Conservation (phyloP, 805 yeast species). For the Cyberlindnera euphorbiiphila region DNA sequence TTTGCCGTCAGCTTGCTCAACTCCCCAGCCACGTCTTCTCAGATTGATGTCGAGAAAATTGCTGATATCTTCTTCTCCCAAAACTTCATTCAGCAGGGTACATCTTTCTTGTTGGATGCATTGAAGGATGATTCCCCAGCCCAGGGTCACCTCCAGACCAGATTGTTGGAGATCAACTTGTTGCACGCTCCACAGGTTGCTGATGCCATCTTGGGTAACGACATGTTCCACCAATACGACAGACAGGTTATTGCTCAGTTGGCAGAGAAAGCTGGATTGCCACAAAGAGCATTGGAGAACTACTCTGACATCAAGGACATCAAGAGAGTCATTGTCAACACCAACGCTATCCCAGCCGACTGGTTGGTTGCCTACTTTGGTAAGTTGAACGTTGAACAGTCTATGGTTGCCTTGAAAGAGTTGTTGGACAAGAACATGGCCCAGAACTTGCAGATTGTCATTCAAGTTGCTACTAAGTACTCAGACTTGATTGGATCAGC, state of each 20-base stretch:
- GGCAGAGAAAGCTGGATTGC: slow-evolving; percentile 94
- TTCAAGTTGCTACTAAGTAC: slow-evolving; percentile 95
- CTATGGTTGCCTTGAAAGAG: slow-evolving; percentile 81
- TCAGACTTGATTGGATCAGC: slow-evolving; percentile 89
- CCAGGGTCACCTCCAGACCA: slow-evolving; percentile 94
- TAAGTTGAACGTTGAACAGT: slow-evolving; percentile 89
- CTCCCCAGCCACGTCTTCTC: slow-evolving; percentile 52
- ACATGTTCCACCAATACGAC: slow-evolving; percentile 94
- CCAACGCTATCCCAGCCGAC: slow-evolving; percentile 79
- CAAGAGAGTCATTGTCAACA: slow-evolving; percentile 89
- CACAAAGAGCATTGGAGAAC: slow-evolving; percentile 94
- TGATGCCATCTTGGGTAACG: slow-evolving; percentile 94
- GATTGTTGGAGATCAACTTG: slow-evolving; percentile 87
- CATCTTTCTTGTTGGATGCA: slow-evolving; percentile 94
- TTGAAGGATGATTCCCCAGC: slow-evolving; percentile 90
- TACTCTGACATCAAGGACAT: slow-evolving; percentile 93
- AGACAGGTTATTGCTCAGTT: slow-evolving; percentile 87
- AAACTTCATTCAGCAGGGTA: slow-evolving; percentile 94
- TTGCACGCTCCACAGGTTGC: slow-evolving; percentile 99
- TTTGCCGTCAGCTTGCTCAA: slow-evolving; percentile 84
- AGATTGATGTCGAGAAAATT: slow-evolving; percentile 75
- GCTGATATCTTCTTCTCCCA: slow-evolving; percentile 95
- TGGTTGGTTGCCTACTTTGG: slow-evolving; percentile 95
- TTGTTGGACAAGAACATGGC: slow-evolving; percentile 75
- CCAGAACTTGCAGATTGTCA: slow-evolving; percentile 86